These are phyloP conservation scores for Tetrapisispora taiwanensis DNA, from an alignment of 805 yeast genomes.

Conservation along the genomic window DNA sequence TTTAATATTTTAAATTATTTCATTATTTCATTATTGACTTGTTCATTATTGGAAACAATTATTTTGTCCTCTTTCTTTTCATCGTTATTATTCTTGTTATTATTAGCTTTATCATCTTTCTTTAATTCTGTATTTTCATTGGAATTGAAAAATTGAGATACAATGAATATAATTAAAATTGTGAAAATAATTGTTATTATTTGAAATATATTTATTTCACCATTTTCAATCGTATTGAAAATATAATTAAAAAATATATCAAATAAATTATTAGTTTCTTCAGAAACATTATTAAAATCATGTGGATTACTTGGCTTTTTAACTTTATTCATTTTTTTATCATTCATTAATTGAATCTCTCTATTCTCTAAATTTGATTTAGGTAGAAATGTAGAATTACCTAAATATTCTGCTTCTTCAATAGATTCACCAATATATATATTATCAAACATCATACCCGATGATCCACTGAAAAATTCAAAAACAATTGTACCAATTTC, in stretches of 20 bases:
- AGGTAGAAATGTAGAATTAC: constrained; percentile 51
- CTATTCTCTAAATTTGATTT: not conserved
- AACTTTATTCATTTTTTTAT: not conserved
- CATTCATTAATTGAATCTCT: not conserved
- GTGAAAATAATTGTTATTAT: not conserved
- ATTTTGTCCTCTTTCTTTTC: not conserved
- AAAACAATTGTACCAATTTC: constrained; percentile 65
- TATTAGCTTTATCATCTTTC: not conserved
- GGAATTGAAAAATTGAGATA: not conserved
- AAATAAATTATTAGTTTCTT: constrained; percentile 1
- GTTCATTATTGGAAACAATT: too few species aligned
- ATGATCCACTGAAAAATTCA: constrained; percentile 82
- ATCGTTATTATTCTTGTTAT: not conserved
- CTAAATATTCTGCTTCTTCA: constrained; percentile 71
- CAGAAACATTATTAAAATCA: not conserved
- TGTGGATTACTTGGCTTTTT: constrained; percentile 2
- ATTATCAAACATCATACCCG: constrained; percentile 66
- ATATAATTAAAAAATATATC: constrained; percentile 4
- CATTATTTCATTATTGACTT: too few species aligned
- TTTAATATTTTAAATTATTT: too few species aligned
- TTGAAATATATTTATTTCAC: not conserved
- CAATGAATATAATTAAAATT: not conserved
- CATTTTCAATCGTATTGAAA: not conserved
- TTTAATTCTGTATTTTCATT: not conserved
- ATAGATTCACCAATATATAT: constrained; percentile 76